Evolutionary conservation across 2,329 filamentous ascomycete species (phyloP).

Genomic region (Nigrograna mackinnonii): DNA sequence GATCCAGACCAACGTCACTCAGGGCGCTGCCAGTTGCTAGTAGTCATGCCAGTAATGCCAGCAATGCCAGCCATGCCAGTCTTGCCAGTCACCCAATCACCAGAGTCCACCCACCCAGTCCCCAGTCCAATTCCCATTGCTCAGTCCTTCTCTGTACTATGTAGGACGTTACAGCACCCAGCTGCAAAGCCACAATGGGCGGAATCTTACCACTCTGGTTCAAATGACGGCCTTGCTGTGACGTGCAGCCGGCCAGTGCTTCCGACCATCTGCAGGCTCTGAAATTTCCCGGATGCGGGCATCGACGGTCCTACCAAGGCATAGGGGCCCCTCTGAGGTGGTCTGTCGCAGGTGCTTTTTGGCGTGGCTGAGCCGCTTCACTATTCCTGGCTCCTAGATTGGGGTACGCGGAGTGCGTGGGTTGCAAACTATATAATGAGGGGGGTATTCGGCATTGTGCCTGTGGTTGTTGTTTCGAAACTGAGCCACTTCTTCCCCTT

Average conservation of each 20-base stretch:
- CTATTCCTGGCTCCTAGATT: not conserved
- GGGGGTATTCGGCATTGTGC: not conserved
- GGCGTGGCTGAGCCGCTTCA: conserved; percentile 3
- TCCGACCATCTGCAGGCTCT: not conserved
- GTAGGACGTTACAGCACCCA: not conserved
- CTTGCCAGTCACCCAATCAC: too few relatives aligned
- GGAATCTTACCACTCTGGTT: not conserved
- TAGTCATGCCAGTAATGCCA: too few relatives aligned
- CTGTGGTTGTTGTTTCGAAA: not conserved
- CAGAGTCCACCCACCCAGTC: too few relatives aligned
- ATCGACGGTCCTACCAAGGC: not conserved
- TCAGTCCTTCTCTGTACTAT: not conserved
- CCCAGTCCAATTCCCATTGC: too few relatives aligned
- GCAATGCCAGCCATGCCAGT: too few relatives aligned
- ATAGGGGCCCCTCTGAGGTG: not conserved
- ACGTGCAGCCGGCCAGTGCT: not conserved
- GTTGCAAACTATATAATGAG: not conserved
- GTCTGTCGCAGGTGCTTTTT: not conserved
- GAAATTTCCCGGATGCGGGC: not conserved
- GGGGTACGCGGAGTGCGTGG: not conserved
- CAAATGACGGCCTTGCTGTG: not conserved
- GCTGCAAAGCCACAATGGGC: not conserved
- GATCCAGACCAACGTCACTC: conserved; percentile 11
- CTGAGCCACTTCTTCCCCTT: not conserved
- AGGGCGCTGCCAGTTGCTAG: too few relatives aligned